Base-by-base conservation (phyloP, 2,329 filamentous ascomycete species). In the Lecanicillium sp. region DNA sequence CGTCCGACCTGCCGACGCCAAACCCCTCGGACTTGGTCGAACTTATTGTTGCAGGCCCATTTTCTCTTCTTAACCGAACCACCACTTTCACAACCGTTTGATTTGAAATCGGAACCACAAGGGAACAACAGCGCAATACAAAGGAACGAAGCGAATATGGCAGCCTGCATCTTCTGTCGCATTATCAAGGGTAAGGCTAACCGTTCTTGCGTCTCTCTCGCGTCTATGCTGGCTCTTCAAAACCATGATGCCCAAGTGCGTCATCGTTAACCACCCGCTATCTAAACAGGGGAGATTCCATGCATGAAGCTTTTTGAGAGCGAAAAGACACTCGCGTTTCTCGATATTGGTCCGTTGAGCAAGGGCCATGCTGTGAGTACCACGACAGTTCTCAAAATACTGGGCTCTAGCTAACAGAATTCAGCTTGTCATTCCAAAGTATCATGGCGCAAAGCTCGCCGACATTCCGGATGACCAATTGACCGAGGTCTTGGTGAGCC, bases 241-340 rank as follows among this genome's bases (percentile, higher is more conserved):
- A 28, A 30, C 12, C 18, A 37, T 35, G 16, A 25, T 19, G 17
- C 33, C 30, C 14, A 5, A n/a, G n/a, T n/a, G n/a, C n/a, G n/a
- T n/a, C n/a, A 28, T 35, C 33, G 51, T 42, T 49, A 43, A 48
- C 29, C 34, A 9, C 15, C 18, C 19, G 2, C 25, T 31, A 14
- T 33, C 13, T 12, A 20, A 29, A 43, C 52, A 95, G 89, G 89
- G 49, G 90, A 96, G 45, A 95, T 98, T 60, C 92, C 92, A 35
- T 90, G 80, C 51, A 83, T 96, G 72, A 98, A 95, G 75, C 80
- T 98, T 64, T 89, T 86, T 58, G 92, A 98, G 67, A 92, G 78
- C 53, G 85, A 94, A 28, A 95, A 90, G 68, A 85, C 90, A 33
- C 73, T 95, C 45, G 92, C 92, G 9, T 98, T 98, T 63, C 83